Evolutionary conservation across 495 filamentous ascomycete species (phyloP), one percentile per base, ranked within the genome.

Genomic region (Neurospora africana): DNA sequence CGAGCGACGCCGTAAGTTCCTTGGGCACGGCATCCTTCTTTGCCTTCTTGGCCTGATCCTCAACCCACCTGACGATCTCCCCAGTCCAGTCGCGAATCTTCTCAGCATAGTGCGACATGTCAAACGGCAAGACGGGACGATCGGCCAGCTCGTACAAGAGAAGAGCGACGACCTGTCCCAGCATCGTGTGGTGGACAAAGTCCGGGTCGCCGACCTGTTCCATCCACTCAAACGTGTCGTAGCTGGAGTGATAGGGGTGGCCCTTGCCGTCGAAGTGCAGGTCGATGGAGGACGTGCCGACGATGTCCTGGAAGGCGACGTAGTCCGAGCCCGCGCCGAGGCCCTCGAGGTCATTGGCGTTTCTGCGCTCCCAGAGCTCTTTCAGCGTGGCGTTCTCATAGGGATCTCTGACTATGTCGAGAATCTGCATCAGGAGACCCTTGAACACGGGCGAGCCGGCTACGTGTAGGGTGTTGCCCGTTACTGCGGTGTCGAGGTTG

Each of bases 181-280:
- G 84, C 2, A 91, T 78, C 68, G 86, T 88, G 82, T 98, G 95
- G 76, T 96, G 94, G 33, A 85, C 80, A 76, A 97, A 97, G 17
- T 86, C 90, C 0, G 93, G 93, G 79, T 98, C 95, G 5, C 90
- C 89, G 72, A 90, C 88, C 17, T 81, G 84, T 15, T 88, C 84
- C 90, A 97, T 92, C 91, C 92, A 97, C 58, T 95, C 90, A 74
- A 90, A 93, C 72, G 89, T 94, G 77, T 98, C 95, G 79, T 95
- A 93, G 80, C 91, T 95, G 73, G 91, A 93, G 80, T 93, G 89
- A 70, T 91, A 90, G 3, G 95, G 93, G 78, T 85, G 94, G 2
- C 17, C 85, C 78, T 21, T 86, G 21, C 91, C 93, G 0, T 83
- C 79, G 75, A 99, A 99, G 43, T 89, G 86, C 74, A 99, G 88